Evolutionary conservation across 1,284 basidiomycete species (phyloP).

Genomic region (Puccinia triticina): DNA sequence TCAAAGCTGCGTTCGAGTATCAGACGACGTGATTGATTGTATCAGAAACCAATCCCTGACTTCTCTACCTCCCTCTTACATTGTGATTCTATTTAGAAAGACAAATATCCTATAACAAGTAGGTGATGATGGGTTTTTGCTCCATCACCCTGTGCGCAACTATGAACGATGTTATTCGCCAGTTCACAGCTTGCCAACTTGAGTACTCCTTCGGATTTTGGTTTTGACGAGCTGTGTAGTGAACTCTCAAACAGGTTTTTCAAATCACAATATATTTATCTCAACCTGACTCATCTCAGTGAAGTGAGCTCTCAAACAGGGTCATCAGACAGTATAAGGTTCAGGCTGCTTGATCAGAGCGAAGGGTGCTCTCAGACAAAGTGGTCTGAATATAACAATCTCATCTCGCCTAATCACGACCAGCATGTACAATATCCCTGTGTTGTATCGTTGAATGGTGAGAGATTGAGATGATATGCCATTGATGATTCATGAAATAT

Average conservation of each 20-base stretch:
- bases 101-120: neutral
- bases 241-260: neutral
- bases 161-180: neutral
- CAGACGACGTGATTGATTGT: neutral
- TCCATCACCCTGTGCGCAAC: neutral
- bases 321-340: neutral
- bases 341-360: neutral
- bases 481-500: neutral
- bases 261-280: neutral
- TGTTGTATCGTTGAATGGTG: neutral
- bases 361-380: neutral
- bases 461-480: conserved; percentile 15
- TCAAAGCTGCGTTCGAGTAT: neutral
- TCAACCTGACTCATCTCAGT: neutral
- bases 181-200: neutral
- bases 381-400: neutral
- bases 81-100: conserved; percentile 37
- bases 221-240: neutral
- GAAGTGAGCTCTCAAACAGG: conserved; percentile 3
- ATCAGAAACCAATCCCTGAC: conserved; percentile 12
- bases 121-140: neutral
- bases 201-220: neutral
- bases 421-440: neutral
- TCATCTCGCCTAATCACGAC: neutral
- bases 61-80: conserved; percentile 10